phyloP scores from a whole-genome alignment of 2,329 filamentous ascomycete genomes.

The Aspergillus versicolor region DNA sequence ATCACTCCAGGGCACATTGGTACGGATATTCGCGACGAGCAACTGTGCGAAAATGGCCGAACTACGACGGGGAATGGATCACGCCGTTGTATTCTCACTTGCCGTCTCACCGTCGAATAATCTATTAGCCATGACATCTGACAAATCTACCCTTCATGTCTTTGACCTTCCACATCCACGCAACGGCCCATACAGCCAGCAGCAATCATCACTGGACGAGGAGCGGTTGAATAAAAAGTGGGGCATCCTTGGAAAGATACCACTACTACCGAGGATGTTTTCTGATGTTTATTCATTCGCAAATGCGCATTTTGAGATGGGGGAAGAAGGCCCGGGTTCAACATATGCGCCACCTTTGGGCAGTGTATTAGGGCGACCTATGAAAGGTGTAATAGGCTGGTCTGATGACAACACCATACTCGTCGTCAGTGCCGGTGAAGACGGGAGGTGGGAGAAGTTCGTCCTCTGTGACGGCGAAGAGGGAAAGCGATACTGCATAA shows the following conservation, averaged over 20 bases:
- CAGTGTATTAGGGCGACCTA: conserved; percentile 58
- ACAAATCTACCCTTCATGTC: conserved; percentile 93
- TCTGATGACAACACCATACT: conserved; percentile 69
- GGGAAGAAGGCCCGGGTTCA: conserved; percentile 62
- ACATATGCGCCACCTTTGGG: conserved; percentile 51
- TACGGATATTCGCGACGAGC: conserved; percentile 78
- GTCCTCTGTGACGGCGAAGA: conserved; percentile 66
- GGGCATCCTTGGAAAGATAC: conserved; percentile 80
- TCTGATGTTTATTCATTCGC: conserved; percentile 87
- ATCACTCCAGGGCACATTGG: conserved; percentile 68
- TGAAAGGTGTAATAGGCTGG: conserved; percentile 87
- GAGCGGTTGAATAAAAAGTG: conserved; percentile 69
- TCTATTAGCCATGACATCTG: conserved; percentile 86
- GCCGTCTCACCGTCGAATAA: conserved; percentile 80
- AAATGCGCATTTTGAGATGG: conserved; percentile 77
- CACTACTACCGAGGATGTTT: conserved; percentile 80
- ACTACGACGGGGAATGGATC: conserved; percentile 83
- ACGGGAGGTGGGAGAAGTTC: conserved; percentile 88
- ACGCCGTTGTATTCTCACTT: conserved; percentile 81
- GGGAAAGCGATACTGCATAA: conserved; percentile 64
- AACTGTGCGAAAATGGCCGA: conserved; percentile 81
- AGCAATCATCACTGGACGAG: conserved; percentile 34
- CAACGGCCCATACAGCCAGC: conserved; percentile 33
- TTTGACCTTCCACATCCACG: conserved; percentile 71
- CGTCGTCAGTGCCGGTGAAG: conserved; percentile 74